Evolutionary conservation across 1,139 yeast genomes (phyloP), one percentile per base, ranked within the genome.

Genomic region (Williopsis jadinii): DNA sequence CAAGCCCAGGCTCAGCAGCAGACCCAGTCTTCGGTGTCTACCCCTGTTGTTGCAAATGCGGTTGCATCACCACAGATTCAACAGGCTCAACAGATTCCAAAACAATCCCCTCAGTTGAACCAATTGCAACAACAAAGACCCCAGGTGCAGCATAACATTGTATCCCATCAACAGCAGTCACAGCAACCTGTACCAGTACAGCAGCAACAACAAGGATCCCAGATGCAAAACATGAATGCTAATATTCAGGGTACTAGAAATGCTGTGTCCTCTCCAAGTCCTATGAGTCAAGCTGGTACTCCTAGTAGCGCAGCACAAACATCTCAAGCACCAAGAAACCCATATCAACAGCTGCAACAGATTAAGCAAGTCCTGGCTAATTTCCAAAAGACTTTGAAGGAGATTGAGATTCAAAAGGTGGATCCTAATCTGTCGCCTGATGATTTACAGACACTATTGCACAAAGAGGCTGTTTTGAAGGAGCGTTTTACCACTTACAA

Each of bases 351-450:
- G 38, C 55, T 61, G 41, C 67, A 60, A 36, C 62, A 61, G 28
- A 47, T 64, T 26, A 52, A 54, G 41, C 47, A 49, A 14, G 46
- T 59, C 37, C 60, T 62, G 8, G 70, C 67, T 11, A 76, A 70
- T 39, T 67, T 73, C 42, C 71, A 70, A 39, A 63, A 70, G 32
- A 74, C 70, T 34, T 41, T 66, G 46, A 53, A 60, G 34, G 56
- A 59, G 3, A 58, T 68, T 32, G 67, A 65, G 34, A 59, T 59
- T n/a, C 63, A 64, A 33, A 65, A 64, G 39, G 57, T 48, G 27
- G 55, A 60, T 41, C 63, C 66, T 9, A 54, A 52, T 24, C 41
- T 65, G 3, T 52, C 70, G 2, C 58, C 62, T 1, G 63, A 60
- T 9, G 55, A 56, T n/a, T 32, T 60, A 33, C 48, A 53, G 11